Evolutionary conservation across 768 basidiomycete species (phyloP), one percentile per base, ranked within the genome.

Genomic region (Collybiopsis luxurians): DNA sequence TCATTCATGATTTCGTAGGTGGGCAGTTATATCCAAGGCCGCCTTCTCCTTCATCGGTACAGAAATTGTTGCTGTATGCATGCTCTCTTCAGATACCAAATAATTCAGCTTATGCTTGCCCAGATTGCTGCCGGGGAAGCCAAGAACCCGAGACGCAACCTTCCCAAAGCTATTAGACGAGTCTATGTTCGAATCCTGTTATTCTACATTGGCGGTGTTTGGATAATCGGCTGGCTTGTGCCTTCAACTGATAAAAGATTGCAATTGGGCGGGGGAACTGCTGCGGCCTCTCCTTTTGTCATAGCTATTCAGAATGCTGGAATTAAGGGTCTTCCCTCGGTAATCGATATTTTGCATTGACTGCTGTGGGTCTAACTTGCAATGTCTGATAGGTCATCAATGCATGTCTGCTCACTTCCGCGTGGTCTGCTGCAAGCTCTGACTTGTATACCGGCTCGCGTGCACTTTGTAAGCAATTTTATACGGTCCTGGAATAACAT

Each of bases 11-110:
- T 19, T 39, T 19, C 15, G n/a, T 21, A 85, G 78, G 73, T 86
- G 81, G 79, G 69, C 82, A 0, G 87, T 87, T 56, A 73, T 96
- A 72, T 85, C 86, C 6, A 89, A 95, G 61, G 95, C 95, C 3
- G 93, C 92, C 13, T 97, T 95, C 77, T 93, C 92, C 11, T 95
- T 80, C 70, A 93, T 95, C 58, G 95, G 95, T 15, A 95, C 93
- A 5, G 95, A 98, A 70, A 94, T 96, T 66, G 93, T 96, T 40
- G 92, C 91, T 27, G 87, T 90, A 74, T 63, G 82, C 75, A 4
- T 43, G 17, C 12, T 44, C 19, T 24, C n/a, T 30, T 27, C 21
- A 27, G 5, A 26, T 36, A 11, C 3, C 15, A 12, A 9, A 12
- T 19, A 36, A 24, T 21, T 24, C 31, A 10, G 15, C 34, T 31